phyloP scores from a whole-genome alignment of 106 monocot genomes.

The Hemerocallis citrina region DNA sequence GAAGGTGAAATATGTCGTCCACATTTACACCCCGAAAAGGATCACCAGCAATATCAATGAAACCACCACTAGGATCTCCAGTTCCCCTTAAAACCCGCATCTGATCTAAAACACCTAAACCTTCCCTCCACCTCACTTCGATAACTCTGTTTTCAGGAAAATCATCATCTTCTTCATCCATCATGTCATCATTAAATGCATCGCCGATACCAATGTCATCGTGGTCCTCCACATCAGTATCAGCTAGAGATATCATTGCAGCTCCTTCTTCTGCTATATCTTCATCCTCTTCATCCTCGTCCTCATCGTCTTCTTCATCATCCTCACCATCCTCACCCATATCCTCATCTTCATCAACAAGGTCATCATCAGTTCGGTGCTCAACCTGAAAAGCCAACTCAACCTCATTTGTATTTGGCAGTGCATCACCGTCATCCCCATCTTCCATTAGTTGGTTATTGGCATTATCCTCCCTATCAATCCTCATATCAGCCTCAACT shows the following conservation, averaged over 20 bases:
- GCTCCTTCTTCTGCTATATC: constrained; percentile 44
- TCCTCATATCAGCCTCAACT: constrained; percentile 24
- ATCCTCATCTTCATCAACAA: constrained; percentile 53
- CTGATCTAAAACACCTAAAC: constrained; percentile 42
- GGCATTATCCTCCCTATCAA: constrained; percentile 25
- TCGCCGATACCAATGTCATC: constrained; percentile 56
- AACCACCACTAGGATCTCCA: constrained; percentile 35
- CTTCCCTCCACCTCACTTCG: constrained; percentile 71
- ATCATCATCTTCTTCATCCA: constrained; percentile 58
- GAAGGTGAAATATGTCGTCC: constrained; percentile 44
- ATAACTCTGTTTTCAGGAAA: constrained; percentile 56
- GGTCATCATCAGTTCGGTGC: constrained; percentile 41
- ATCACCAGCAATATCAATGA: constrained; percentile 65
- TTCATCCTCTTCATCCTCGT: constrained; percentile 62
- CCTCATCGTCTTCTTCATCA: constrained; percentile 56
- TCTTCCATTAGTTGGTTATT: constrained; percentile 16
- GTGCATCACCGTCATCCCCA: constrained; percentile 17
- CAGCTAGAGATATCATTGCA: constrained; percentile 63
- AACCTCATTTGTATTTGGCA: constrained; percentile 21
- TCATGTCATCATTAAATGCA: constrained; percentile 59
- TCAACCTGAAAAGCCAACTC: constrained; percentile 40
- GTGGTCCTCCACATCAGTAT: constrained; percentile 62
- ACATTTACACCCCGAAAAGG: constrained; percentile 41
- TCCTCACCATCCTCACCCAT: constrained; percentile 32
- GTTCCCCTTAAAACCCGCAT: constrained; percentile 46